Evolutionary conservation across 2,329 filamentous ascomycete genomes (phyloP).

Genomic region (Stemphylium beticola): DNA sequence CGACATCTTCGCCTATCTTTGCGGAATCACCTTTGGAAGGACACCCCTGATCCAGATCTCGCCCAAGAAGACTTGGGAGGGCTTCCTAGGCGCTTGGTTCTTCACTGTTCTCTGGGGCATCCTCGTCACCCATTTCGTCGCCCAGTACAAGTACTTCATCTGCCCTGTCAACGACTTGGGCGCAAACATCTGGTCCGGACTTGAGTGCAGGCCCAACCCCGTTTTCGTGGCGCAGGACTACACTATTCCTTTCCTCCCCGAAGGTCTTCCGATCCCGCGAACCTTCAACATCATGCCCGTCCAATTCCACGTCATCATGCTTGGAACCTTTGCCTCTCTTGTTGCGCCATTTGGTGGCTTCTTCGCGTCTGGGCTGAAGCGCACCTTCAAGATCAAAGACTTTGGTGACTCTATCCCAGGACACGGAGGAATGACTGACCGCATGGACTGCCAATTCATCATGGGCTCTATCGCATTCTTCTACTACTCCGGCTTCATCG

Average conservation of each 20-base stretch:
- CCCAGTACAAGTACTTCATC: conserved; percentile 95
- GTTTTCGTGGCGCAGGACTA: conserved; percentile 84
- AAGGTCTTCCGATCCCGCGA: conserved; percentile 63
- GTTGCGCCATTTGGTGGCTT: conserved; percentile 98
- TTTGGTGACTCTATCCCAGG: conserved; percentile 98
- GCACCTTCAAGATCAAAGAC: conserved; percentile 99
- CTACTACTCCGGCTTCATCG: conserved; percentile 98
- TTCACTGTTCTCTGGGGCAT: conserved; percentile 90
- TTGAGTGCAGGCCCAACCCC: conserved; percentile 89
- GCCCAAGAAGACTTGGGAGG: conserved; percentile 98
- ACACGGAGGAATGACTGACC: conserved; percentile 96
- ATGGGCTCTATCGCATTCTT: conserved; percentile 99
- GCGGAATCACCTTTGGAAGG: conserved; percentile 93
- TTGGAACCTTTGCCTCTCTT: conserved; percentile 92
- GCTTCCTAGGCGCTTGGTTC: conserved; percentile 94
- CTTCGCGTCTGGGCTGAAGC: conserved; percentile 96
- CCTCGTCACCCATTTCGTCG: conserved; percentile 80
- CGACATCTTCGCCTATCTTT: conserved; percentile 98
- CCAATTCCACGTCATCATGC: conserved; percentile 88
- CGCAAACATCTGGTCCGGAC: conserved; percentile 87
- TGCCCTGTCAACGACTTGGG: conserved; percentile 97
- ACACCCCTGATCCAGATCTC: conserved; percentile 98
- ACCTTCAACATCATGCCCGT: conserved; percentile 83
- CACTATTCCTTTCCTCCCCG: conserved; percentile 62
- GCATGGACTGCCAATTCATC: conserved; percentile 99